These are phyloP conservation scores for Salisapilia sapeloensis DNA, from an alignment of 352 stramenopile genomes.

Conservation along the genomic window DNA sequence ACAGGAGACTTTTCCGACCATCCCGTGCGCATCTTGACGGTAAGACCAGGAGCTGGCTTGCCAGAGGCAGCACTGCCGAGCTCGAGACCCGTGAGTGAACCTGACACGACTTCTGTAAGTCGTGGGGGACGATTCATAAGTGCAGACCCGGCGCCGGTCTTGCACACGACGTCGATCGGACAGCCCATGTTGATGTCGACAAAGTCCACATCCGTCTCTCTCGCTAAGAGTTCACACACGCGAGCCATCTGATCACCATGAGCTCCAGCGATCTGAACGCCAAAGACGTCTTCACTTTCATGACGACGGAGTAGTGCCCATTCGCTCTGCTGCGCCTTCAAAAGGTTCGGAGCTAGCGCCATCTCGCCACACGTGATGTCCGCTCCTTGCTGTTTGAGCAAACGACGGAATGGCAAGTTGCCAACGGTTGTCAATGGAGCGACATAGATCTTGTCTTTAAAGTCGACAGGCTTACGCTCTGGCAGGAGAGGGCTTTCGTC, in stretches of 20 bases:
- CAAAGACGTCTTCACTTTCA: conserved; percentile 94
- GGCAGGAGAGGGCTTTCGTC: conserved; percentile 20
- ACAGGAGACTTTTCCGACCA: conserved; percentile 93
- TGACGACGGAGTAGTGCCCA: conserved; percentile 96
- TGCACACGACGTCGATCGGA: conserved; percentile 93
- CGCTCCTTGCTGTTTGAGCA: conserved; percentile 95
- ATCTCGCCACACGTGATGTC: conserved; percentile 99
- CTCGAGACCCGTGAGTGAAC: conserved; percentile 71
- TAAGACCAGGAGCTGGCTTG: conserved; percentile 61
- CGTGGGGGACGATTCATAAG: conserved; percentile 89
- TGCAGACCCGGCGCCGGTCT: conserved; percentile 76
- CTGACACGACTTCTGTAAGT: conserved; percentile 80
- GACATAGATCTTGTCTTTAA: conserved; percentile 97
- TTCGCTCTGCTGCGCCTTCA: conserved; percentile 90
- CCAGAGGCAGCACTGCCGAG: conserved; percentile 22
- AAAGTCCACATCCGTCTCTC: conserved; percentile 92
- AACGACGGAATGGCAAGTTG: conserved; percentile 96
- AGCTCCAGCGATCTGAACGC: conserved; percentile 91
- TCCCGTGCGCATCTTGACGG: conserved; percentile 96
- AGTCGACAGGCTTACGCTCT: conserved; percentile 90
- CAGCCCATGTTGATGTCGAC: conserved; percentile 99
- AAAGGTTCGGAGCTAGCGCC: conserved; percentile 89
- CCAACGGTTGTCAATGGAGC: conserved; percentile 98
- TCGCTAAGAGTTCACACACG: conserved; percentile 86
- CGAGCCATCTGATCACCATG: conserved; percentile 89